A percentile compares a stretch with the other conserved stretches of the same genome.
Conservation (phyloP, 2,329 filamentous ascomycete genomes). For the Penicillium italicum region DNA sequence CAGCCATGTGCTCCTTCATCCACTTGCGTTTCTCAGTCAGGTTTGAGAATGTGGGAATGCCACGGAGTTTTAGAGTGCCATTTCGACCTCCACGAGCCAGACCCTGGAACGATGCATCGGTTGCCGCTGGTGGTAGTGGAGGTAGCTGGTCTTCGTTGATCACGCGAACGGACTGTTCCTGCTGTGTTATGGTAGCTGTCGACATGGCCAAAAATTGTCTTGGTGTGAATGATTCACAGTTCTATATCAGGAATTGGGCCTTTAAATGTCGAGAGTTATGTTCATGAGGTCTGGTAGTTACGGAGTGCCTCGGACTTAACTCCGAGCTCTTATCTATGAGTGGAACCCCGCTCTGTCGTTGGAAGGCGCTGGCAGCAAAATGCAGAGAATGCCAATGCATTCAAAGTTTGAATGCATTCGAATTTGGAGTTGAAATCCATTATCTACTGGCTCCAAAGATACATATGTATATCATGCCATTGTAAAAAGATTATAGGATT, state of each 20-base stretch:
- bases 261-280: not conserved
- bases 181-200: constrained; percentile 16
- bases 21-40: constrained; percentile 49
- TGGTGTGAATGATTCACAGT: not conserved
- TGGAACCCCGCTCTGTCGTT: constrained; percentile 15
- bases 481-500: not conserved
- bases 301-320: not conserved
- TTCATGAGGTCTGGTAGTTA: not conserved
- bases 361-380: constrained; percentile 15
- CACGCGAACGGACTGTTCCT: constrained; percentile 18
- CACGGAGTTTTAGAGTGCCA: constrained; percentile 35
- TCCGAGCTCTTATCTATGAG: constrained; percentile 17
- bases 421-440: not conserved
- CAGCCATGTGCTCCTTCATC: constrained; percentile 50
- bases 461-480: not conserved
- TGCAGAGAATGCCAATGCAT: not conserved
- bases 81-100: constrained; percentile 36
- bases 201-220: constrained; percentile 9
- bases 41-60: constrained; percentile 41
- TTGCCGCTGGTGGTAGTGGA: constrained; percentile 23
- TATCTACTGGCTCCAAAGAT: constrained; percentile 1
- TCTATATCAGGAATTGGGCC: not conserved
- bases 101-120: constrained; percentile 33
- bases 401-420: not conserved
- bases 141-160: constrained; percentile 20